Evolutionary conservation across 371 early-diverging fungal species (phyloP).

Genomic region (Fennellomyces sp.): DNA sequence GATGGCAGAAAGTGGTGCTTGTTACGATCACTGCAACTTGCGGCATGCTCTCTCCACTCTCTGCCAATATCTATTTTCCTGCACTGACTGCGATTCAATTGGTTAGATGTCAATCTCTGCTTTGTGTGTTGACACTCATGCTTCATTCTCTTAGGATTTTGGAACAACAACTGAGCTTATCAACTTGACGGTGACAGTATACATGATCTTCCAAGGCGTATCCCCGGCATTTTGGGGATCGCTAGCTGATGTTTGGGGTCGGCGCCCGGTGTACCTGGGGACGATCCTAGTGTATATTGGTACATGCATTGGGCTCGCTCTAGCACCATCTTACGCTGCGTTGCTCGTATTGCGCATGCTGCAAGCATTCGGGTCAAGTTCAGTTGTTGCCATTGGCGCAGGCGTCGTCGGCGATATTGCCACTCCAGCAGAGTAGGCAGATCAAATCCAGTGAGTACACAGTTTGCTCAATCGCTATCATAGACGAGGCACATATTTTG

Average conservation of each 20-base stretch:
- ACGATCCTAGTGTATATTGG: constrained; percentile 56
- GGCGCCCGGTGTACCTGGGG: constrained; percentile 31
- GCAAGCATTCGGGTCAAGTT: constrained; percentile 62
- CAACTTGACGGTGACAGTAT: constrained; percentile 17
- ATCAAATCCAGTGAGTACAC: neutral
- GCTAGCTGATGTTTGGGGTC: constrained; percentile 21
- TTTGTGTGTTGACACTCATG: neutral
- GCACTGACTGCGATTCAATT: constrained; percentile 16
- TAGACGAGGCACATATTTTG: constrained; percentile 54
- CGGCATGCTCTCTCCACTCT: constrained; percentile 20
- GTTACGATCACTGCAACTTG: constrained; percentile 13
- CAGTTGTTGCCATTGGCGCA: constrained; percentile 57
- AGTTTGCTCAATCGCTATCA: no score
- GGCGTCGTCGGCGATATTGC: constrained; percentile 54
- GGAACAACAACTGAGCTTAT: constrained; percentile 9
- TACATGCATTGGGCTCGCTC: constrained; percentile 59
- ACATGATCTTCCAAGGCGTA: constrained; percentile 24
- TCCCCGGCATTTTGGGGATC: constrained; percentile 29
- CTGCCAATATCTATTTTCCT: constrained; percentile 26
- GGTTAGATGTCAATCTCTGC: constrained; percentile 9
- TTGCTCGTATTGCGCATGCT: constrained; percentile 61
- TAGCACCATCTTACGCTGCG: constrained; percentile 44
- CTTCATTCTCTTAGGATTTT: constrained; percentile 9
- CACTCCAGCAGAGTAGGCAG: constrained; percentile 45
- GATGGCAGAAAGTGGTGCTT: neutral